phyloP scores from a whole-genome alignment of 306 rosid species.

The Lupinus albus region DNA sequence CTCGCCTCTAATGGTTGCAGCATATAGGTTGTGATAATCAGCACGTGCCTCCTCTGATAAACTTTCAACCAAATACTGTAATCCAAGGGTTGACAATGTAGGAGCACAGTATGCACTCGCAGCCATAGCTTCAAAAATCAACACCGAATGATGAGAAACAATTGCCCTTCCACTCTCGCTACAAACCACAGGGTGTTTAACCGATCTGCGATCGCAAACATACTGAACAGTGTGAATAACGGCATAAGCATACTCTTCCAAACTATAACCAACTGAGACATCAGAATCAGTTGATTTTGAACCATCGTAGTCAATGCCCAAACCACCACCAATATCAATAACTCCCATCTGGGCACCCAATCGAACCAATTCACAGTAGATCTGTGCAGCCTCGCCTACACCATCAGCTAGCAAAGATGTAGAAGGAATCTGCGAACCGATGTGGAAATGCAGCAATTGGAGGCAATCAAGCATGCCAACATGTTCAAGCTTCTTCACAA shows the following conservation, averaged over 20 bases:
- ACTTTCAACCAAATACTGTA: conserved; percentile 60
- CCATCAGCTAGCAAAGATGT: conserved; percentile 61
- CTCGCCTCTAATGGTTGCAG: conserved; percentile 60
- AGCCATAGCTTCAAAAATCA: conserved; percentile 70
- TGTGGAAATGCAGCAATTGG: conserved; percentile 70
- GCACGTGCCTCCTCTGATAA: conserved; percentile 65
- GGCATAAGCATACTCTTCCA: conserved; percentile 59
- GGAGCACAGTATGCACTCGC: conserved; percentile 49
- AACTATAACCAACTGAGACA: conserved; percentile 57
- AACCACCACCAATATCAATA: conserved; percentile 69
- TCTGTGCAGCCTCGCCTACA: conserved; percentile 66
- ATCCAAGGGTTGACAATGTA: conserved; percentile 49
- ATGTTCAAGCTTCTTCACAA: conserved; percentile 60
- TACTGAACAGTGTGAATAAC: conserved; percentile 52
- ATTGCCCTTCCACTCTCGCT: conserved; percentile 86
- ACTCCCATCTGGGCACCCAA: conserved; percentile 67
- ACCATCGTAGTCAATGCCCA: conserved; percentile 73
- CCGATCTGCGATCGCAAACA: conserved; percentile 58
- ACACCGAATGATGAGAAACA: conserved; percentile 76
- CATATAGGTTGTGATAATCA: conserved; percentile 57
- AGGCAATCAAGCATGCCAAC: conserved; percentile 65
- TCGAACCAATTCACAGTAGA: conserved; percentile 66
- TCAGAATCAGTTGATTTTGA: conserved; percentile 60
- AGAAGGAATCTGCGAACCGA: conserved; percentile 73
- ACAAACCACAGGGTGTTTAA: conserved; percentile 72